Percentiles rank a stretch among this genome's conserved stretches.
Conservation (phyloP, 805 yeast genomes). For the Maudiozyma barnettii region DNA sequence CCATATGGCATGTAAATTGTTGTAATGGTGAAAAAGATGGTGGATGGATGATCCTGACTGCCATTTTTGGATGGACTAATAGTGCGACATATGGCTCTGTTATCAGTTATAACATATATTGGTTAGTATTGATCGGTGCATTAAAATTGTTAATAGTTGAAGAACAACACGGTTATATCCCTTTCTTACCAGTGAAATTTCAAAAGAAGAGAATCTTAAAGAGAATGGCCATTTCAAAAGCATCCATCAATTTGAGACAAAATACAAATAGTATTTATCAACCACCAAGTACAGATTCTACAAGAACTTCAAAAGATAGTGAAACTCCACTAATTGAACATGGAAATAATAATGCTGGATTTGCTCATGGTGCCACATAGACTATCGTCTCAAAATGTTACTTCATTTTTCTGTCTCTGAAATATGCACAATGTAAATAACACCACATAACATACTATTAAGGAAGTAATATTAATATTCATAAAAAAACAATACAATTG, state of each 20-base stretch:
- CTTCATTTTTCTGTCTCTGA: not conserved
- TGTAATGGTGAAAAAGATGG: constrained; percentile 92
- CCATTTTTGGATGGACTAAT: constrained; percentile 89
- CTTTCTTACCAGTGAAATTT: constrained; percentile 50
- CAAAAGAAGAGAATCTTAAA: constrained; percentile 46
- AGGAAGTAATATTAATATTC: not conserved
- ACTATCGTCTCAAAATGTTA: not conserved
- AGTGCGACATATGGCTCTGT: constrained; percentile 89
- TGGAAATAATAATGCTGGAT: not conserved
- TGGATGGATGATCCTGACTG: constrained; percentile 84
- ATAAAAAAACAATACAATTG: not conserved
- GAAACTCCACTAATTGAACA: constrained; percentile 13
- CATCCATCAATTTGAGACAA: constrained; percentile 18
- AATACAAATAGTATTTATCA: not conserved
- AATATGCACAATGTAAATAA: not conserved
- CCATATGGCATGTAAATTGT: constrained; percentile 92
- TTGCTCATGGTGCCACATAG: not conserved
- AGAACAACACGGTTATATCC: constrained; percentile 50
- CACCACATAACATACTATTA: no score
- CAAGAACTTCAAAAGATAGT: constrained; percentile 21
- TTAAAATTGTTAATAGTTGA: constrained; percentile 41
- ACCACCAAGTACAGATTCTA: not conserved
- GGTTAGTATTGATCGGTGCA: constrained; percentile 44
- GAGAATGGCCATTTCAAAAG: constrained; percentile 26
- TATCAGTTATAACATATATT: constrained; percentile 57